A percentile compares a stretch with the other conserved stretches of the same genome.
Evolutionary conservation across 345 rosid genomes (phyloP).

Genomic region (Salix brachista): DNA sequence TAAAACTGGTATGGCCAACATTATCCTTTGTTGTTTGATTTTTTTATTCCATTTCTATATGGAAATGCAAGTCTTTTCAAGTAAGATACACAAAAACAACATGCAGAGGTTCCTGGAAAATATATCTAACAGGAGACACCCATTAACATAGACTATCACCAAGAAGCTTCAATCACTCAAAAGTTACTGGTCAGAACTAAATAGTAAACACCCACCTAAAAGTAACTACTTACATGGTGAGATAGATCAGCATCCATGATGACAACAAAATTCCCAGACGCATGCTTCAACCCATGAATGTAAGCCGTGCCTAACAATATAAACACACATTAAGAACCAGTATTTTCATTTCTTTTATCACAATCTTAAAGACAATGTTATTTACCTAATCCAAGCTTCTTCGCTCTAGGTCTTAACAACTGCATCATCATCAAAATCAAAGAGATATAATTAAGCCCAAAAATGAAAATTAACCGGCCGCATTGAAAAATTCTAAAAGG

Average conservation of each 20-base stretch:
- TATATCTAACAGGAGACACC: neutral
- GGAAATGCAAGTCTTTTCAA: neutral
- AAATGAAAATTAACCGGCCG: neutral
- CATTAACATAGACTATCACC: neutral
- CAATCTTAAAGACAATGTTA: neutral
- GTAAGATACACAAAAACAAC: neutral
- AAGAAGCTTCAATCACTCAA: neutral
- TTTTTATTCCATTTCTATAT: neutral
- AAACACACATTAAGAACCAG: constrained; percentile 14
- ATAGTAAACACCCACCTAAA: neutral
- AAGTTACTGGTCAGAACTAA: neutral
- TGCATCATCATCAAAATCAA: constrained; percentile 29
- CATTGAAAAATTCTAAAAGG: neutral
- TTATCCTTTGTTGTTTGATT: neutral
- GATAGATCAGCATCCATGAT: constrained; percentile 99
- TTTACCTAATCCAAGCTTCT: constrained; percentile 92
- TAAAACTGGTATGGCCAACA: neutral
- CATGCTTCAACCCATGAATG: constrained; percentile 84
- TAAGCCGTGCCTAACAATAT: constrained; percentile 79
- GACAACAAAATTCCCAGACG: constrained; percentile 82
- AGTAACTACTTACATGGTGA: constrained; percentile 70
- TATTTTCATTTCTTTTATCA: neutral
- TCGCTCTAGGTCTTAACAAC: constrained; percentile 79
- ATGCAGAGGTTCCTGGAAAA: neutral
- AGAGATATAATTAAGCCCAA: constrained; percentile 1